phyloP scores from a whole-genome alignment of 2,329 filamentous ascomycete species.

The Teratosphaeria nubilosa region DNA sequence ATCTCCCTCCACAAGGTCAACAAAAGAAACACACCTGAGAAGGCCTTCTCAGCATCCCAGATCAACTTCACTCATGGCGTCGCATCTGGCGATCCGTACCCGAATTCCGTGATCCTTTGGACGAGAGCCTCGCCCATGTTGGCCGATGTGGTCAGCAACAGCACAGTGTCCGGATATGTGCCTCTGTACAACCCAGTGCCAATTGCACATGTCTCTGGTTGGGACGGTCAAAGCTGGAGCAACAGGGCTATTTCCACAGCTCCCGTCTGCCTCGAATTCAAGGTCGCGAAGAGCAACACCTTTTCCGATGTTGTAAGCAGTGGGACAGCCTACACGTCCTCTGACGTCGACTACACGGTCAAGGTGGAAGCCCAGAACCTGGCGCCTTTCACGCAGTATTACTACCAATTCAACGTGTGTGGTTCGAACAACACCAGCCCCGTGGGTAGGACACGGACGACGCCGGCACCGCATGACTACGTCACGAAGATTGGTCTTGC shows the following conservation, averaged over 20 bases:
- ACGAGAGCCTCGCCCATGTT: slow-evolving; percentile 30
- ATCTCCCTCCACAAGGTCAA: slow-evolving; percentile 54
- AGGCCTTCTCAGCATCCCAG: slow-evolving; percentile 34
- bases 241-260: slow-evolving; percentile 44
- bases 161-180: slow-evolving; percentile 47
- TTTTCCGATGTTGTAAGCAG: slow-evolving; percentile 41
- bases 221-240: background rate
- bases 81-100: slow-evolving; percentile 35
- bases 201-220: slow-evolving; percentile 3
- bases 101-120: slow-evolving; percentile 34
- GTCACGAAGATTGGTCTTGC: slow-evolving; percentile 52
- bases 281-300: slow-evolving; percentile 43
- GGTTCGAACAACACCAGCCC: slow-evolving; percentile 51
- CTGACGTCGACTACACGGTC: slow-evolving; percentile 65
- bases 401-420: slow-evolving; percentile 62
- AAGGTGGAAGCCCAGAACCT: slow-evolving; percentile 60
- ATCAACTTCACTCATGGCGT: slow-evolving; percentile 54
- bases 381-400: slow-evolving; percentile 55
- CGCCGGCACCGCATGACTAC: slow-evolving; percentile 47
- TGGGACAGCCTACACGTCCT: slow-evolving; percentile 58
- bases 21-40: slow-evolving; percentile 40
- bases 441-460: slow-evolving; percentile 60
- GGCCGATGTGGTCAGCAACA: slow-evolving; percentile 33
- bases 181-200: slow-evolving; percentile 45
- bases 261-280: slow-evolving; percentile 59